phyloP scores from a whole-genome alignment of 768 basidiomycete genomes.

The Kwoniella sp. region DNA sequence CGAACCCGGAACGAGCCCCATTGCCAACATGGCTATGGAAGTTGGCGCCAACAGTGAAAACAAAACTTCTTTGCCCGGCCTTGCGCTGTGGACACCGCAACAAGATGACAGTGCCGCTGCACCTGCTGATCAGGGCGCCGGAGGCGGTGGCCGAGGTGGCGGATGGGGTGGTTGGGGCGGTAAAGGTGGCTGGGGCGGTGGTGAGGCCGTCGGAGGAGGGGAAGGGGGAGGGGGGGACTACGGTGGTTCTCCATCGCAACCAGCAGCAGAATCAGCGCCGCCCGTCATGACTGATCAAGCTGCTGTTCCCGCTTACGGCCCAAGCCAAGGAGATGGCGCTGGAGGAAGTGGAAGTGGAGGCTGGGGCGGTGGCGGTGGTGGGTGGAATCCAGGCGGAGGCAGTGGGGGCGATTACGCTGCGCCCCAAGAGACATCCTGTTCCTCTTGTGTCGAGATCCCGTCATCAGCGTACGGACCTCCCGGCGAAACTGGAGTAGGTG shows the following conservation, averaged over 20 bases:
- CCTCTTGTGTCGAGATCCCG: background rate
- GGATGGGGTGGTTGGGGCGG: background rate
- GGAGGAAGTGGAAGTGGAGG: background rate
- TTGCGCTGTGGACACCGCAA: constrained; percentile 5
- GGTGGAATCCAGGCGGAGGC: background rate
- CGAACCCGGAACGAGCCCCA: background rate
- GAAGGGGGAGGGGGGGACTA: background rate
- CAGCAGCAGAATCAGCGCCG: background rate
- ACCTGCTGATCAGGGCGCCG: constrained; percentile 1
- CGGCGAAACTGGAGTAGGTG: background rate
- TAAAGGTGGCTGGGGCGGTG: constrained; percentile 10
- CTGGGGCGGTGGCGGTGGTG: constrained; percentile 5
- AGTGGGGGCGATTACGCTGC: background rate
- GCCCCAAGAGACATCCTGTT: background rate
- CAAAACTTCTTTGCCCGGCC: background rate
- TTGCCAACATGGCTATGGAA: background rate
- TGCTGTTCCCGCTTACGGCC: background rate
- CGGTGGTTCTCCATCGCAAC: background rate
- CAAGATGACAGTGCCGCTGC: background rate
- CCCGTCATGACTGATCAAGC: background rate
- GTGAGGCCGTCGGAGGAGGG: background rate
- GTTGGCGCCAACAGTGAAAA: background rate
- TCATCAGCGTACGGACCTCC: background rate
- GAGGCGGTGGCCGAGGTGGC: background rate
- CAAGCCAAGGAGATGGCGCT: background rate